These are phyloP conservation scores for Rhinocladiella mackenziei DNA, from an alignment of 2,329 filamentous ascomycete species.

Conservation along the genomic window DNA sequence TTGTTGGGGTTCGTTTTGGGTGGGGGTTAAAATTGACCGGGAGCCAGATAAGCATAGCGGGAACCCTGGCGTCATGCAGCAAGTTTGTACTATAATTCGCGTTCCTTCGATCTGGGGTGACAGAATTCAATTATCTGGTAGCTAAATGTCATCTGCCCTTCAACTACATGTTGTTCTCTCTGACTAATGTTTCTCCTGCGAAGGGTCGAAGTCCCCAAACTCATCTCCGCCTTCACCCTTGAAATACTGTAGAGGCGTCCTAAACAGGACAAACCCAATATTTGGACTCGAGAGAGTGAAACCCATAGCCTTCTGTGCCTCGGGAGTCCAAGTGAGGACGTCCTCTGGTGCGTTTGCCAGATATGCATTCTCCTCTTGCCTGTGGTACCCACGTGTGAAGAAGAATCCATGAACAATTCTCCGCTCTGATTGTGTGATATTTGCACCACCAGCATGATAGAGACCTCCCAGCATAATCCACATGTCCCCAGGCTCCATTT, in stretches of 20 bases:
- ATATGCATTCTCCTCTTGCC: conserved; percentile 20
- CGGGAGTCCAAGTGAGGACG: conserved; percentile 24
- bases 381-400: conserved; percentile 20
- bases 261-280: conserved; percentile 22
- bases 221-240: not conserved
- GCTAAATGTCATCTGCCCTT: too few relatives aligned
- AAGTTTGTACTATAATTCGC: too few relatives aligned
- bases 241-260: conserved; percentile 6
- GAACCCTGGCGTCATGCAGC: too few relatives aligned
- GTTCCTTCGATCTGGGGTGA: too few relatives aligned
- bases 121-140: too few relatives aligned
- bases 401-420: conserved; percentile 26
- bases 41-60: too few relatives aligned
- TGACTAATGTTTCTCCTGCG: conserved; percentile 9
- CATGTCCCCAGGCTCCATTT: conserved; percentile 35
- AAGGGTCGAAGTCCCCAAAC: conserved; percentile 7
- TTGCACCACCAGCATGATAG: conserved; percentile 36
- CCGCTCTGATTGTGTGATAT: conserved; percentile 28
- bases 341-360: conserved; percentile 25
- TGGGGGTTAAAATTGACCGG: too few relatives aligned
- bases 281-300: conserved; percentile 29
- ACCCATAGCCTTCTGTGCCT: conserved; percentile 27
- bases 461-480: conserved; percentile 37
- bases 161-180: too few relatives aligned
- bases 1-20: too few relatives aligned